Evolutionary conservation across 179 eudicot species (phyloP), one percentile per base, ranked within the genome.

Genomic region (Heliamphora pulchella): DNA sequence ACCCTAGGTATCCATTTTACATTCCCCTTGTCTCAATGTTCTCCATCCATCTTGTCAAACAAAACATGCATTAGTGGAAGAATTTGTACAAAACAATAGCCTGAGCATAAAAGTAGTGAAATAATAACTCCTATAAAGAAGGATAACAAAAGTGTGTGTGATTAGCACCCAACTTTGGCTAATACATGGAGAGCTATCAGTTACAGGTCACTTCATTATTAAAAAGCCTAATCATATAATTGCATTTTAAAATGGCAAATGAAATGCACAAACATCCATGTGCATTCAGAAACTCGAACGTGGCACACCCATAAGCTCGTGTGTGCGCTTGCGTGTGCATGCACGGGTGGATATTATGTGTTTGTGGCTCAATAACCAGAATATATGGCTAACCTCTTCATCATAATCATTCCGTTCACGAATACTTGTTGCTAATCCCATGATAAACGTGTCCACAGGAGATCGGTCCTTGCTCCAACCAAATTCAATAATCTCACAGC

Each of bases 401-500:
- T 92, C 96, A 77, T 90, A 89, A 83, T 94, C 97, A 88, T 89
- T 92, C 83, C 94, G 83, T 79, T 91, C 98, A 81, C 98, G 96
- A 80, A 96, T 86, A 85, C 87, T 86, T 63, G 92, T 86, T 58
- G 99, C 90, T 76, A 96, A 87, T 80, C 98, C 98, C 93, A 87
- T 82, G 31, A 96, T 90, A 83, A 96, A 96, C 66, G 98, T 90
- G 84, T 94, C 98, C 80, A 96, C 90, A 39, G 97, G 93, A 68
- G 91, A 84, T 81, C 93, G 88, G 79, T 94, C 99, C 89, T 91
- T 96, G 86, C 85, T 86, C 97, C 97, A 94, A 59, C 97, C 97
- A 86, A 86, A 91, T 80, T 94, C 91, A 80, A 94, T 86, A 65
- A 94, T 89, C 85, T 94, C 93, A 86, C 93, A 92, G 84, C 96